These are phyloP conservation scores for Fraxinus paxiana DNA, from an alignment of 305 asterid genomes.

Conservation along the genomic window DNA sequence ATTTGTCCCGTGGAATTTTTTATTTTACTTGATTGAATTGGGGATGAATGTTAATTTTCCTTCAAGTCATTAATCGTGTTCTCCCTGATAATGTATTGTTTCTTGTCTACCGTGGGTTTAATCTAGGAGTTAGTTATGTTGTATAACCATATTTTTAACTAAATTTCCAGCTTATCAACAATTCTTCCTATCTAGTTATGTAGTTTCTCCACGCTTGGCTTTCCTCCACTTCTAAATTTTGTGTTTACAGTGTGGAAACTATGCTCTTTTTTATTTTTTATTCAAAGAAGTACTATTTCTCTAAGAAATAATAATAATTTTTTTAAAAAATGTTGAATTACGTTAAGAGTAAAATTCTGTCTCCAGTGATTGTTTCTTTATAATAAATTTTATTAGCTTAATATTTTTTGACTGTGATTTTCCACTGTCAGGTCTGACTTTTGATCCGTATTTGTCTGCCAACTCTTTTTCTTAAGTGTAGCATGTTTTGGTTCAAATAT, in stretches of 20 bases:
- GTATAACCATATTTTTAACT: background rate
- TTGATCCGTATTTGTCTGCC: background rate
- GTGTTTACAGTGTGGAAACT: background rate
- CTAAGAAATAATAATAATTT: background rate
- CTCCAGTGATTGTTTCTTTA: background rate
- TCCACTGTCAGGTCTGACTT: background rate
- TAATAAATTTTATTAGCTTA: background rate
- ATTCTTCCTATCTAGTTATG: background rate
- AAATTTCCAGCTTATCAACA: background rate
- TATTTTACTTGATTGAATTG: background rate
- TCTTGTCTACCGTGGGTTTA: background rate
- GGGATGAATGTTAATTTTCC: background rate
- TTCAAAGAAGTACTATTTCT: background rate
- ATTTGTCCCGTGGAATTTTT: background rate
- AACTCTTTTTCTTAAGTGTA: background rate
- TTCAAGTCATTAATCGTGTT: background rate
- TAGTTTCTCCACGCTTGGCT: background rate
- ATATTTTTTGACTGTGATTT: background rate
- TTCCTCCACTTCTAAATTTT: background rate
- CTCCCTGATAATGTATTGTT: background rate
- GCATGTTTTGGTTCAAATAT: background rate
- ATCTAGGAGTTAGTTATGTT: background rate
- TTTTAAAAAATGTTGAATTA: no score
- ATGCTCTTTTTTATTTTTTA: background rate
- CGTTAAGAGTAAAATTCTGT: background rate